A percentile compares a stretch with the other conserved stretches of the same genome.
Conservation (phyloP, 1,284 basidiomycete genomes). For the Cystobasidium slooffiae region DNA sequence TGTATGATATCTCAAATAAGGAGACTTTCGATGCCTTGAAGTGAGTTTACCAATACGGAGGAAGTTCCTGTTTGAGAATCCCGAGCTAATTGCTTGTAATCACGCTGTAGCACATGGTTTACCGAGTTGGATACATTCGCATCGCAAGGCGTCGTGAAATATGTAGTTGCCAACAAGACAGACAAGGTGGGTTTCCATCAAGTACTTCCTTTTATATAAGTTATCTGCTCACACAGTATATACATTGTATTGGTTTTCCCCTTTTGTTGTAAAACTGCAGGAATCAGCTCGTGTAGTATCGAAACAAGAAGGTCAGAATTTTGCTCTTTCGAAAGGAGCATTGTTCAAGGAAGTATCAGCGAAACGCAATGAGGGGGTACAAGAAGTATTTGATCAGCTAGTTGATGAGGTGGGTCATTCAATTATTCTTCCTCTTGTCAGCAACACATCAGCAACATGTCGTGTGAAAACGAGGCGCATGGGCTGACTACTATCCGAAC, state of each 20-base stretch:
- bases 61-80: not conserved
- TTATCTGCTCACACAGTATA: not conserved
- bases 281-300: constrained; percentile 87
- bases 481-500: not conserved
- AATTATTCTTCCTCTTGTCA: not conserved
- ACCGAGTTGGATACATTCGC: constrained; percentile 94
- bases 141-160: constrained; percentile 66
- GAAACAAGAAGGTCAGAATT: constrained; percentile 75
- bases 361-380: constrained; percentile 61
- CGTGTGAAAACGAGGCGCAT: not conserved
- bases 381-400: constrained; percentile 41
- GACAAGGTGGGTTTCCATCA: constrained; percentile 70
- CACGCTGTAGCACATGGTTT: constrained; percentile 69
- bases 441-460: not conserved
- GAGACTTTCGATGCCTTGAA: constrained; percentile 35
- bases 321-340: constrained; percentile 78
- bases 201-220: constrained; percentile 5
- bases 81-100: not conserved
- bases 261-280: constrained; percentile 58
- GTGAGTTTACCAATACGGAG: not conserved
- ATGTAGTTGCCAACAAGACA: constrained; percentile 91
- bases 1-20: constrained; percentile 29
- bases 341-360: constrained; percentile 64
- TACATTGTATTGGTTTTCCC: not conserved
- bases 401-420: constrained; percentile 38